These are phyloP conservation scores for Kodamaea arcana DNA, from an alignment of 1,139 yeast species.

Conservation along the genomic window DNA sequence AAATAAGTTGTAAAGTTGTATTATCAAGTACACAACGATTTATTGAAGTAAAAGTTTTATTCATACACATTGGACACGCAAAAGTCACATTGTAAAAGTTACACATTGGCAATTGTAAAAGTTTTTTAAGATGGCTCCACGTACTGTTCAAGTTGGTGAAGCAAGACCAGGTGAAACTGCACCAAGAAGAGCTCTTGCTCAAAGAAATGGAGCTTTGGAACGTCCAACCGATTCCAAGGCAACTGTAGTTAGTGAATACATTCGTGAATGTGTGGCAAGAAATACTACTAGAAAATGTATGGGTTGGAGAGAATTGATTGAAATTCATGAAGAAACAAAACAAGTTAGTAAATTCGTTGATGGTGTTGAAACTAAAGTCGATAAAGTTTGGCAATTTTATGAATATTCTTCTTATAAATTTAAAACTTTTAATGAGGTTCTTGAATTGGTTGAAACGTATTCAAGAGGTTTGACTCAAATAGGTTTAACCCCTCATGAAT, in stretches of 20 bases:
- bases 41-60: too few relatives aligned
- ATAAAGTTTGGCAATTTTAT: conserved; percentile 83
- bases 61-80: too few relatives aligned
- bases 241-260: conserved; percentile 65
- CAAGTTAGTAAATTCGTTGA: conserved; percentile 70
- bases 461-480: conserved; percentile 74
- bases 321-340: conserved; percentile 73
- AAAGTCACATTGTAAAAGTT: too few relatives aligned
- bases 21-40: too few relatives aligned
- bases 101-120: too few relatives aligned
- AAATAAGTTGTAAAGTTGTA: too few relatives aligned
- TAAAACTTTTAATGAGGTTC: conserved; percentile 59
- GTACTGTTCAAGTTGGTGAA: conserved; percentile 71
- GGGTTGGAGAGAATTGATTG: conserved; percentile 77
- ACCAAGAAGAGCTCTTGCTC: conserved; percentile 72
- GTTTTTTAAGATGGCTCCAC: conserved; percentile 22
- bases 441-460: conserved; percentile 44
- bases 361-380: conserved; percentile 67
- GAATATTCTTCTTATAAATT: conserved; percentile 73
- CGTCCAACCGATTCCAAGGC: conserved; percentile 60
- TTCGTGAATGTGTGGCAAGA: conserved; percentile 58
- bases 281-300: conserved; percentile 55
- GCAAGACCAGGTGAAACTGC: conserved; percentile 87
- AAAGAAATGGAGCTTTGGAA: conserved; percentile 50
- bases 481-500: conserved; percentile 68